phyloP scores from a whole-genome alignment of 345 rosid species.

The Heritiera littoralis region DNA sequence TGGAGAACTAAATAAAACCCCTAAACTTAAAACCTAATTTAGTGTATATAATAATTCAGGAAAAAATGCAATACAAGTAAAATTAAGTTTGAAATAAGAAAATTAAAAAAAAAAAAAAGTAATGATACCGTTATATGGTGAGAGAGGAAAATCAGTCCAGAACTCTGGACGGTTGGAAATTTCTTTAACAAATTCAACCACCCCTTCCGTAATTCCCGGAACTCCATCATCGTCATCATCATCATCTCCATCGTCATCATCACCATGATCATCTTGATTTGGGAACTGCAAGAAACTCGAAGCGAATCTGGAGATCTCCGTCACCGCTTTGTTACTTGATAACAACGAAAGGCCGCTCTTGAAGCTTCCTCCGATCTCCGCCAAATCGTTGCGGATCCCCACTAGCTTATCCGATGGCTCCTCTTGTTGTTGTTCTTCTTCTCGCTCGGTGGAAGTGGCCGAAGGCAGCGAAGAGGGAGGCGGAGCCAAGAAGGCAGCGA shows the following conservation, averaged over 20 bases:
- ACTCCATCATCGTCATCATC: slow-evolving; percentile 32
- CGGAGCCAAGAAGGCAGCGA: slow-evolving; percentile 65
- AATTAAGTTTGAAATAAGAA: not conserved
- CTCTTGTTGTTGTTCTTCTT: not conserved
- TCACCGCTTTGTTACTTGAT: slow-evolving; percentile 43
- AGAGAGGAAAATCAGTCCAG: slow-evolving; percentile 70
- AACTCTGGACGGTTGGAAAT: slow-evolving; percentile 54
- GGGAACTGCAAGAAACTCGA: slow-evolving; percentile 47
- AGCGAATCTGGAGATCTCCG: slow-evolving; percentile 55
- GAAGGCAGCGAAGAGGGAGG: slow-evolving; percentile 36
- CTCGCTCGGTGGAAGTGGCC: not conserved
- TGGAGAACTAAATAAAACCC: not conserved
- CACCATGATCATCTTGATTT: slow-evolving; percentile 24
- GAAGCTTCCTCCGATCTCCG: slow-evolving; percentile 68
- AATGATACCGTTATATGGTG: slow-evolving; percentile 46
- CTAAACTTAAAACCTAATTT: not conserved
- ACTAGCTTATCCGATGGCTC: slow-evolving; percentile 34
- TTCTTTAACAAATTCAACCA: slow-evolving; percentile 52
- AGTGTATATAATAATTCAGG: not conserved
- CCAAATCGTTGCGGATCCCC: slow-evolving; percentile 71
- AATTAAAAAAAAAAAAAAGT: not conserved
- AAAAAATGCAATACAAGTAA: not conserved
- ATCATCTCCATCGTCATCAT: slow-evolving; percentile 23
- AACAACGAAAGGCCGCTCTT: slow-evolving; percentile 48
- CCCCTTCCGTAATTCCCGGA: slow-evolving; percentile 56